Conservation (phyloP, 768 basidiomycete species). For the Xanthoconium stramineum region DNA sequence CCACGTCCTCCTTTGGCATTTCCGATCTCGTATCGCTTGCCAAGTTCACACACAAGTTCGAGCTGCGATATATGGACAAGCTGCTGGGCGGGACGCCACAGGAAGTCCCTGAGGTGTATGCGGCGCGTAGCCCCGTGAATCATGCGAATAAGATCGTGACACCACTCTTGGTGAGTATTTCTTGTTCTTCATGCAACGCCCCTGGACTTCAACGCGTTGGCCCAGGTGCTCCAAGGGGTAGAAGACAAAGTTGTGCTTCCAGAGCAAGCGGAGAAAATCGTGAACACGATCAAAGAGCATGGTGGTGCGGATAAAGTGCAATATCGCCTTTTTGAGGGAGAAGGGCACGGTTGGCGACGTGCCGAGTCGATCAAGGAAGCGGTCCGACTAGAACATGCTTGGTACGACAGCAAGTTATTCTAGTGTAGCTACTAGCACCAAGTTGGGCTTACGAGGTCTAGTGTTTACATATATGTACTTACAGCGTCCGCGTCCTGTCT, state of each 20-base stretch:
- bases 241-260: constrained; percentile 65
- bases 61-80: constrained; percentile 54
- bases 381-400: constrained; percentile 33
- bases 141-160: constrained; percentile 59
- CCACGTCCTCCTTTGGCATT: constrained; percentile 65
- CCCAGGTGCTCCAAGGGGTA: constrained; percentile 67
- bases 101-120: constrained; percentile 56
- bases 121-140: constrained; percentile 58
- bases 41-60: constrained; percentile 71
- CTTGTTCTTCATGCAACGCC: too few species aligned
- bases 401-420: constrained; percentile 29
- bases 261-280: constrained; percentile 47
- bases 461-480: too few species aligned
- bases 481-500: background rate
- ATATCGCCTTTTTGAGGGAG: constrained; percentile 41
- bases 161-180: constrained; percentile 55
- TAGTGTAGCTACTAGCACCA: background rate
- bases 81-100: constrained; percentile 58
- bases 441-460: background rate
- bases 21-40: constrained; percentile 57
- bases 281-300: constrained; percentile 21
- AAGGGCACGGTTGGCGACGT: constrained; percentile 42
- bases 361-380: constrained; percentile 35
- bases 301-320: constrained; percentile 29
- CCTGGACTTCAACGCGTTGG: background rate